These are phyloP conservation scores for Colletotrichum truncatum DNA, from an alignment of 2,329 filamentous ascomycete species.

Conservation along the genomic window DNA sequence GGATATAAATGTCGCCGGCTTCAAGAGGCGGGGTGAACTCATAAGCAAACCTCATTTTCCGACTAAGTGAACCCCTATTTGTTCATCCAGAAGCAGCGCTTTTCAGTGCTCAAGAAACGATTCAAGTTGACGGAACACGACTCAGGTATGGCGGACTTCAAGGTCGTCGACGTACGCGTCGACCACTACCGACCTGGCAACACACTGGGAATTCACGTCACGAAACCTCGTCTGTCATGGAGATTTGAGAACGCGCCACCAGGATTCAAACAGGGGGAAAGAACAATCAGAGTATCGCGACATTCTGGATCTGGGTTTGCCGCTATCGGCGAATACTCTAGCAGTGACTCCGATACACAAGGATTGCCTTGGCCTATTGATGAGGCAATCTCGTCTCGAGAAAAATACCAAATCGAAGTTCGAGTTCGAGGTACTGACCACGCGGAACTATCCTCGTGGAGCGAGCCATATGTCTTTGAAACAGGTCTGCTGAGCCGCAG, in stretches of 20 bases:
- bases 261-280: conserved; percentile 52
- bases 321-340: conserved; percentile 39
- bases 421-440: conserved; percentile 38
- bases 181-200: conserved; percentile 47
- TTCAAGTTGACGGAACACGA: no score
- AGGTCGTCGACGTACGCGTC: conserved; percentile 35
- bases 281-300: conserved; percentile 50
- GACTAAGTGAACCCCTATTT: accelerated
- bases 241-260: conserved; percentile 45
- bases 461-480: conserved; percentile 40
- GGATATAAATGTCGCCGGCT: not conserved
- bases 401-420: conserved; percentile 43
- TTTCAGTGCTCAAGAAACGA: no score
- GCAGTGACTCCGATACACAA: conserved; percentile 39
- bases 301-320: conserved; percentile 10
- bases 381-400: conserved; percentile 37
- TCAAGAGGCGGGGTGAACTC: not conserved
- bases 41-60: not conserved
- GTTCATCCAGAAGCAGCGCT: not conserved
- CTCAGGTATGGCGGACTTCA: not conserved
- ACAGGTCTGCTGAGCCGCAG: conserved; percentile 39
- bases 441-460: conserved; percentile 36
- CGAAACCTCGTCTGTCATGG: conserved; percentile 55
- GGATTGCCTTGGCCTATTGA: conserved; percentile 53
- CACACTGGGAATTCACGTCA: conserved; percentile 53